Conservation (phyloP, 2,329 filamentous ascomycete species). For the Hymenotorrendiella dingleyae region DNA sequence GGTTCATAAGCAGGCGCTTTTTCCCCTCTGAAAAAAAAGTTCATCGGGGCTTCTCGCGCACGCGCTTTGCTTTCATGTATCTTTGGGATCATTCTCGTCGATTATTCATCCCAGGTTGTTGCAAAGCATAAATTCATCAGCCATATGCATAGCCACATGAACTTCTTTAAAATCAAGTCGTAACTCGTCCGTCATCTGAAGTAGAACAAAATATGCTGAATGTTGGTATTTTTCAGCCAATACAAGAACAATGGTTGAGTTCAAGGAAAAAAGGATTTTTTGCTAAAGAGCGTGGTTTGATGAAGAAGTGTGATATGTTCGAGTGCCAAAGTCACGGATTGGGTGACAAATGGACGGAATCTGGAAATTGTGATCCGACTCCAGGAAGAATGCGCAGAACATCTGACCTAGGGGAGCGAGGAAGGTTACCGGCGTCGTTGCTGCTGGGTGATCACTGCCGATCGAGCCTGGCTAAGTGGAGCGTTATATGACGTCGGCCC, state of each 20-base stretch:
- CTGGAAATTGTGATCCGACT: conserved; percentile 9
- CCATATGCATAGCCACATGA: conserved; percentile 35
- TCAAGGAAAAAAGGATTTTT: conserved; percentile 26
- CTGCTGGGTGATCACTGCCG: conserved; percentile 40
- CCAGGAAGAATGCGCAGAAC: conserved; percentile 24
- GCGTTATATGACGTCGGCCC: conserved; percentile 37
- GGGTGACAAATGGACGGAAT: conserved; percentile 14
- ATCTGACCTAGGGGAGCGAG: conserved; percentile 9
- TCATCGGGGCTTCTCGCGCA: conserved; percentile 4
- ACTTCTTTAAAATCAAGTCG: conserved; percentile 33
- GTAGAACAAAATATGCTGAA: conserved; percentile 33
- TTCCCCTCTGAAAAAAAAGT: conserved; percentile 8
- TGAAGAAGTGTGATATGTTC: conserved; percentile 27
- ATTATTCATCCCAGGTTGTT: conserved; percentile 26
- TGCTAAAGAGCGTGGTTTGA: conserved; percentile 25
- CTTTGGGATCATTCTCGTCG: conserved; percentile 24
- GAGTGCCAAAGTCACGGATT: conserved; percentile 18
- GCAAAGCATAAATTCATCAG: conserved; percentile 41
- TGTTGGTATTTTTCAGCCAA: conserved; percentile 32
- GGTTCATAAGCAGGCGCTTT: conserved; percentile 28
- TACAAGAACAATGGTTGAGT: conserved; percentile 34
- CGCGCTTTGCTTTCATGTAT: conserved; percentile 28
- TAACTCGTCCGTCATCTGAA: conserved; percentile 36
- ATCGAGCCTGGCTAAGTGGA: conserved; percentile 40
- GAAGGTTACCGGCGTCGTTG: conserved; percentile 29